Conservation (phyloP, 2,329 filamentous ascomycete species). For the Rhytidhysteron rufulum region DNA sequence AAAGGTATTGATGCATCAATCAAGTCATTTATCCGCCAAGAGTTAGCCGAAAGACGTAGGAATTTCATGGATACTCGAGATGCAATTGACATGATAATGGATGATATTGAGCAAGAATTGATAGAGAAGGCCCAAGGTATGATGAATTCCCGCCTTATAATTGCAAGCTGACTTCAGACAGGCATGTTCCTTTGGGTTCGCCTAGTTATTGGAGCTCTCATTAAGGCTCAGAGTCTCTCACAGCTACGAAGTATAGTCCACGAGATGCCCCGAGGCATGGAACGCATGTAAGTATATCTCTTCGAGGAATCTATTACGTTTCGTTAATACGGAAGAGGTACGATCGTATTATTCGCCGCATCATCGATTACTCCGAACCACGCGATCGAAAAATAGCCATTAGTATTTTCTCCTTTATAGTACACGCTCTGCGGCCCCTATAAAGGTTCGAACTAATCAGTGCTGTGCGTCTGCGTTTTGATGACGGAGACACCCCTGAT, state of each 20-base stretch:
- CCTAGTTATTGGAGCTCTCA: slow-evolving; percentile 4
- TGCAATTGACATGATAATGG: not conserved
- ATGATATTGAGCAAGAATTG: not conserved
- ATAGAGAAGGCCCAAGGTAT: not conserved
- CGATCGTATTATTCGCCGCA: not conserved
- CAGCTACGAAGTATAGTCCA: slow-evolving; percentile 3
- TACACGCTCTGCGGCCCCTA: slow-evolving; percentile 6
- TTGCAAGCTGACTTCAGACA: slow-evolving; percentile 2
- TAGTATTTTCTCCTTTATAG: slow-evolving; percentile 6
- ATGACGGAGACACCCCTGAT: slow-evolving; percentile 2
- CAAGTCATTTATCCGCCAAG: not conserved
- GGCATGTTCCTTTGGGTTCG: slow-evolving; percentile 10
- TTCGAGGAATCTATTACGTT: not conserved
- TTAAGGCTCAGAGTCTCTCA: not conserved
- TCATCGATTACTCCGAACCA: slow-evolving; percentile 1
- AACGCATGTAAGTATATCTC: not conserved
- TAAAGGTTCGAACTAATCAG: slow-evolving; percentile 13
- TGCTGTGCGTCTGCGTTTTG: slow-evolving; percentile 14
- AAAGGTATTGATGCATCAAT: not conserved
- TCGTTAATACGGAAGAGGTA: slow-evolving; percentile 5
- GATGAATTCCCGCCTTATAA: no score
- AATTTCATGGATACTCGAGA: not conserved
- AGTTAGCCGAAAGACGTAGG: not conserved
- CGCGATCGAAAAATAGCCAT: not conserved
- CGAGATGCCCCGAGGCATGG: not conserved